Base-by-base conservation (phyloP, 164 flowering plant species). In the Dillenia suffruticosa region DNA sequence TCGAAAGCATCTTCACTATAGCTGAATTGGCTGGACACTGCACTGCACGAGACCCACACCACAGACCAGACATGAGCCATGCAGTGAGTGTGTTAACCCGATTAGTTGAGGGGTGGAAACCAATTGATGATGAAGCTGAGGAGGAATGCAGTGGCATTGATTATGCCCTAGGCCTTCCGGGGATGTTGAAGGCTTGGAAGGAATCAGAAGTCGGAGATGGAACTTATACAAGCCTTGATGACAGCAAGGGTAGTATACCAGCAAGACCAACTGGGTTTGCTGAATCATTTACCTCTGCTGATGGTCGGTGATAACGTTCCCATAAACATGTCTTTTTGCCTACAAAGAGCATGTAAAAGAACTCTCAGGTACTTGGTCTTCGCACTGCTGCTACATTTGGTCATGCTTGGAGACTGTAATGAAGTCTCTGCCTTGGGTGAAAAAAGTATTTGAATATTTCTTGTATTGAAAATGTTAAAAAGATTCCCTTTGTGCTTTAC, bases 11-110 rank as follows among this genome's bases (percentile, higher is more conserved):
- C 40, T 67, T 56, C 56, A 59, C 47, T 8, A 62, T 84, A 8
- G 82, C 87, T 9, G 85, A 84, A 56, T 66, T 85, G 40, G 90
- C 90, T 6, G 90, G 87, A 4, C 87, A 85, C 65, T 85, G 90
- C 75, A 82, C 87, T 0, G 79, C 80, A 3, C 70, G 84, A 49
- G 90, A 85, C 63, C 85, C 87, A 2, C 68, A 12, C 60, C 85
- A 83, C 49, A 61, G 90, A 11, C 87, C 90, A 7, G 90, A 85
- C 16, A 83, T 82, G 87, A 74, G 90, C 44, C 81, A 82, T 63
- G 90, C 81, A n/a, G n/a, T n/a, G n/a, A n/a, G n/a, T n/a, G n/a
- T 1, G 90, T 85, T 64, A 85, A 76, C 47, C 79, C 83, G 5
- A 80, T 85, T 9, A n/a, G 84, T 82, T 0, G 87, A 81, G 46